Base-by-base conservation (phyloP, 2,329 filamentous ascomycete species). In the Lasiodiplodia hormozganensis region DNA sequence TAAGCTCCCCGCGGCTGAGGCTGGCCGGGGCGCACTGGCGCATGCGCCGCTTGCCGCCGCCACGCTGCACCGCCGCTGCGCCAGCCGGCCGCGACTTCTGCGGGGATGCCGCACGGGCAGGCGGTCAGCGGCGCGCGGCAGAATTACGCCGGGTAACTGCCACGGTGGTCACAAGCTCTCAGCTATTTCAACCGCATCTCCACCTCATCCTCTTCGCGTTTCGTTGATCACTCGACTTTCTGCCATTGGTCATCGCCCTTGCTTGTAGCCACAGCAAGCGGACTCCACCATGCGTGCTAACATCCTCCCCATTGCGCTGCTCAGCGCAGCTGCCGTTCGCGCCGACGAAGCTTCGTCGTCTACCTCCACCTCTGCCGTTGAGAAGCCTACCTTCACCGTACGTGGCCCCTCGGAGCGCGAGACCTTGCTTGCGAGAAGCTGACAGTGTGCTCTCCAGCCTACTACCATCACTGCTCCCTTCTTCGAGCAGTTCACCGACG, bases 401-500 rank as follows among this genome's bases (percentile, higher is more conserved):
- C 85, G 93, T 86, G 70, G 43, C 65, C 67, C 69, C 67, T 67
- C 25, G 5, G 14, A 11, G 2, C 28, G 43, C 53, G 66, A 62
- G 58, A 18, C 7, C 18, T 18, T 21, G 69, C 18, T 12, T 16
- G 49, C 12, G 14, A 16, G 31, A 18, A 21, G 67, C 74, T 78
- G 69, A 78, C 72, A 57, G 18, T 40, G 4, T 7, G 16, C 10
- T 2, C 60, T n/a, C n/a, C 77, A 99, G 95, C 94, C 96, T 70
- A 93, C 94, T 73, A 87, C 85, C 71, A 81, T 98, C 77, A 96
- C 97, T 85, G 96, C 91, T 74, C 93, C 94, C 70, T 99, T 99
- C 88, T 85, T 98, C 72, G 96, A 99, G 86, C 96, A 99, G 83
- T 99, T 99, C 86, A 97, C 93, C 83, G 92, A 96, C 75, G 94